Evolutionary conservation across 305 asterid genomes (phyloP), one percentile per base, ranked within the genome.

Genomic region (Euphrasia arctica): DNA sequence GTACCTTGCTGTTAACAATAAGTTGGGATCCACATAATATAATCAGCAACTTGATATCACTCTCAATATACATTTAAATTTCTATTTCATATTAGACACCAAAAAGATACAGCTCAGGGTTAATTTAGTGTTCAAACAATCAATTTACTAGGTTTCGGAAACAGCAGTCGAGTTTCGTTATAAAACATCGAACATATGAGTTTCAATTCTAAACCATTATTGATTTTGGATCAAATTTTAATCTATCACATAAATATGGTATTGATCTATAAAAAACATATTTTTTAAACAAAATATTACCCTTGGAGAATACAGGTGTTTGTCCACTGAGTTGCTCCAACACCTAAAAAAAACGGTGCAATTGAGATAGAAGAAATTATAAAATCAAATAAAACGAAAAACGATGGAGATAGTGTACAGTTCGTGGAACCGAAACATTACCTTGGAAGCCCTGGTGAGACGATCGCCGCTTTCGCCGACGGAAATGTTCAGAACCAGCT

Each of bases 311-410:
- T 62, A 85, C 95, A 29, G 97, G 97, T 32, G 79, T 9, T 59
- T 90, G 97, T 4, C 95, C 90, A 54, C 95, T 90, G 62, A 90
- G 95, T 68, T 90, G 95, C 74, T 90, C 96, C 87, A 90, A 68
- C 43, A 89, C 96, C 96, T 89, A 43, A 1, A 0, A 43, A 43
- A 58, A 58, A 62, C 0, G 57, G 4, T 6, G 42, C 13, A 31
- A 54, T 60, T n/a, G 12, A 43, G 42, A 15, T 11, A 1, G n/a
- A 48, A 1, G 22, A 42, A 29, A 5, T 11, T 2, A 28, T 1
- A n/a, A 59, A 1, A 0, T 1, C 6, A 2, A 15, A 18, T 60
- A 5, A 3, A 1, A 25, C 0, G 12, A 55, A 22, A 41, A 1
- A 9, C 7, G 2, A 27, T 1, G 13, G 11, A 51, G 9, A 0